phyloP scores from a whole-genome alignment of 2,329 filamentous ascomycete species.

The Beauveria sp. region DNA sequence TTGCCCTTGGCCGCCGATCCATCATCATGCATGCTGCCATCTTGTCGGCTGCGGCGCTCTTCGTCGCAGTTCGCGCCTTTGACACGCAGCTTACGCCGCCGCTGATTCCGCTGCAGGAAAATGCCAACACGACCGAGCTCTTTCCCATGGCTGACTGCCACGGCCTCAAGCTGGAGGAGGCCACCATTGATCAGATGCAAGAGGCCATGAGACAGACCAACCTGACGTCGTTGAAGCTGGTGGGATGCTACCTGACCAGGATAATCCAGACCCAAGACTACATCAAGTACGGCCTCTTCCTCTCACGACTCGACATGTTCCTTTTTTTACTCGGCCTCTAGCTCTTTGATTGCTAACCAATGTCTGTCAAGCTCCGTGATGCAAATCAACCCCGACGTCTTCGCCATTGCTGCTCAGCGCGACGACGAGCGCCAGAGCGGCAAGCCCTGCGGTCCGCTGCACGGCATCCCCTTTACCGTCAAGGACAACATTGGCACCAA shows the following conservation, averaged over 20 bases:
- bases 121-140: constrained; percentile 28
- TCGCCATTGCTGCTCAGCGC: constrained; percentile 51
- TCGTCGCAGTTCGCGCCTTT: constrained; percentile 1
- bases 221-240: constrained; percentile 51
- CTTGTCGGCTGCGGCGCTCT: constrained; percentile 3
- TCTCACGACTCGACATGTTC: too few relatives aligned
- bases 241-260: constrained; percentile 55
- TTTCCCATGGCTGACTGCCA: constrained; percentile 59
- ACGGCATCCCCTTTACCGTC: constrained; percentile 68
- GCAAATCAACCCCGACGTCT: constrained; percentile 60
- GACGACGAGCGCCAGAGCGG: constrained; percentile 54
- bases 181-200: constrained; percentile 62
- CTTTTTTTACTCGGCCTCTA: too few relatives aligned
- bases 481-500: constrained; percentile 67
- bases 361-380: constrained; percentile 42
- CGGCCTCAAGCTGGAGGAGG: constrained; percentile 57
- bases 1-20: background rate
- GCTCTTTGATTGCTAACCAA: background rate
- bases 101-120: constrained; percentile 27
- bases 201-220: constrained; percentile 43
- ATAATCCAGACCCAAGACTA: constrained; percentile 57
- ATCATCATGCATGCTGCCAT: constrained; percentile 4
- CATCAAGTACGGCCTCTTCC: constrained; percentile 41
- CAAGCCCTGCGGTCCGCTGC: constrained; percentile 54
- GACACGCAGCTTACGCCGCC: constrained; percentile 18